A percentile compares a stretch with the other conserved stretches of the same genome.
phyloP scores from a whole-genome alignment of 768 basidiomycete species.

The Neoboletus brunneissimus region DNA sequence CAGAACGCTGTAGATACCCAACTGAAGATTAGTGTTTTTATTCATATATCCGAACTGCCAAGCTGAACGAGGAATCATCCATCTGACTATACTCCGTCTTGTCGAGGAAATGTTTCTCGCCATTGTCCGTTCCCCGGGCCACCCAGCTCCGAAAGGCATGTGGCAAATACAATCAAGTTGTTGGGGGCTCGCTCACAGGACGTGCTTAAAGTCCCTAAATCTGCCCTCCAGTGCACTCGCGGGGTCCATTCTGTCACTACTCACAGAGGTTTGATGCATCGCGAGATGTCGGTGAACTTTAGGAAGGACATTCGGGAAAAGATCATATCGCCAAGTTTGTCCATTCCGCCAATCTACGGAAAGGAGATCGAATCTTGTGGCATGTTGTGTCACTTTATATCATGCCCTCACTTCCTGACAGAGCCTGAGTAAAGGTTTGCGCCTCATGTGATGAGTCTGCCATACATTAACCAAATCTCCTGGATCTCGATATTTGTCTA shows the following conservation, averaged over 20 bases:
- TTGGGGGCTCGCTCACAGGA: not conserved
- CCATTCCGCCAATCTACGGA: not conserved
- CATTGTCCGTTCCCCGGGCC: not conserved
- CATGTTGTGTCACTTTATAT: not conserved
- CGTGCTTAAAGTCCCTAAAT: not conserved
- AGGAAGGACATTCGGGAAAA: not conserved
- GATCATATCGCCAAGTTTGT: not conserved
- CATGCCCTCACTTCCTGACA: not conserved
- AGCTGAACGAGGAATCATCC: not conserved
- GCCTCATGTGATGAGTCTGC: not conserved
- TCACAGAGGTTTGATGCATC: not conserved
- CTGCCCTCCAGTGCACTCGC: not conserved
- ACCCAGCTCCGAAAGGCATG: not conserved
- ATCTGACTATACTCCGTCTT: no score
- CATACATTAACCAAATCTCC: not conserved
- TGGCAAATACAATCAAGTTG: not conserved
- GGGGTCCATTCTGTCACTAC: not conserved
- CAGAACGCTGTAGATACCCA: not conserved
- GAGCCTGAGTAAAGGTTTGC: not conserved
- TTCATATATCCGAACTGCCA: not conserved
- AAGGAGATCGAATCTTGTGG: not conserved
- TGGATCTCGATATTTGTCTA: not conserved
- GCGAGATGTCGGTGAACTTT: not conserved
- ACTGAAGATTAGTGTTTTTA: not conserved
- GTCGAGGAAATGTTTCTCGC: not conserved